These are phyloP conservation scores for Isoetes engelmannii DNA, from an alignment of 83 land plant species.

Conservation along the genomic window DNA sequence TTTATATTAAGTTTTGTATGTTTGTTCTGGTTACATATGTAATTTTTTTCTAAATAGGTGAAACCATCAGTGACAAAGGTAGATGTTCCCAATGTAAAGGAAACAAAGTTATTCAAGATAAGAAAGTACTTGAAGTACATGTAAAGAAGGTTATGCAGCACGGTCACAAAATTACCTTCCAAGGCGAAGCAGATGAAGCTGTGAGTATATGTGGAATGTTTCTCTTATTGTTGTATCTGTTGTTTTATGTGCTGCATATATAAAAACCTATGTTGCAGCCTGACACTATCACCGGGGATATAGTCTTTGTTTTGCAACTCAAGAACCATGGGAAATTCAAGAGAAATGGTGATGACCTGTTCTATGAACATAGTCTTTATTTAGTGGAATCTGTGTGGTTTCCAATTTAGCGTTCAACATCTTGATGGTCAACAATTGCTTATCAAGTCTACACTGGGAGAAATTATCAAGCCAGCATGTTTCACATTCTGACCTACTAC, in stretches of 20 bases:
- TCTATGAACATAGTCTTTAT: constrained; percentile 49
- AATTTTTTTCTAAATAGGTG: constrained; percentile 31
- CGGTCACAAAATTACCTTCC: constrained; percentile 74
- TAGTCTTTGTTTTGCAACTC: constrained; percentile 64
- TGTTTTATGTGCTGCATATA: neutral
- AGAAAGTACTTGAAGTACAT: constrained; percentile 64
- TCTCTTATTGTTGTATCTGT: neutral
- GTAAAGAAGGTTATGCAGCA: constrained; percentile 89
- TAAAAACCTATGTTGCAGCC: constrained; percentile 39
- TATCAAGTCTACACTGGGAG: constrained; percentile 58
- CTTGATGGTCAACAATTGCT: constrained; percentile 63
- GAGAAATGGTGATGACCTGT: constrained; percentile 76
- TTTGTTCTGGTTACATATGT: too few species aligned
- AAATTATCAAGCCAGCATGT: constrained; percentile 68
- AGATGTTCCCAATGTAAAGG: constrained; percentile 74
- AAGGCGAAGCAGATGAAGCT: constrained; percentile 91
- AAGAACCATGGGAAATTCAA: constrained; percentile 79
- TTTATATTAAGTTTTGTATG: too few species aligned
- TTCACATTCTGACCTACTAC: neutral
- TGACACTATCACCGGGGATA: constrained; percentile 70
- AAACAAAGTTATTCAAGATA: constrained; percentile 73
- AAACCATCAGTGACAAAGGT: constrained; percentile 67
- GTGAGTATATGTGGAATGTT: constrained; percentile 22
- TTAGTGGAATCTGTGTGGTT: constrained; percentile 76
- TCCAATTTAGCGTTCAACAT: constrained; percentile 63